A percentile compares a stretch with the other conserved stretches of the same genome.
These are phyloP conservation scores for Pulveroboletus sp. DNA, from an alignment of 768 basidiomycete species.

Conservation along the genomic window DNA sequence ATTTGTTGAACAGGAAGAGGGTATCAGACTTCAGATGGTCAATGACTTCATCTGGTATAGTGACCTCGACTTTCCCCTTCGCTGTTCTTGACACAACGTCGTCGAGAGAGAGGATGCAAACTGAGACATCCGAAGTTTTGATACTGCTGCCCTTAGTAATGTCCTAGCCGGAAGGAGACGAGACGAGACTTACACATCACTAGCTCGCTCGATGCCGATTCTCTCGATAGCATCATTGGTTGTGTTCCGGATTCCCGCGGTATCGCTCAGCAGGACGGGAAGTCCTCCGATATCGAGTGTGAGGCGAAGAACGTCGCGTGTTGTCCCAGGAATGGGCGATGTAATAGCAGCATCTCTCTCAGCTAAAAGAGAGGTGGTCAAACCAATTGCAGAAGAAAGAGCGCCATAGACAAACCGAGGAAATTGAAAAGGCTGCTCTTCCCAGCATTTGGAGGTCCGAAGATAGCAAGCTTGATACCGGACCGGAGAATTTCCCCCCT, in stretches of 20 bases:
- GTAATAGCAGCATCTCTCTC: constrained; percentile 88
- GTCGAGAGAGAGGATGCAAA: constrained; percentile 79
- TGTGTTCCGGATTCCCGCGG: constrained; percentile 74
- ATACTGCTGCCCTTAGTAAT: constrained; percentile 43
- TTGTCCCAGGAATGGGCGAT: constrained; percentile 83
- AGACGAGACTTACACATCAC: constrained; percentile 48
- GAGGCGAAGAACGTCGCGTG: constrained; percentile 80
- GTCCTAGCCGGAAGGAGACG: not conserved
- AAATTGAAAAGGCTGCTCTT: constrained; percentile 88
- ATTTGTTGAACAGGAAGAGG: constrained; percentile 75
- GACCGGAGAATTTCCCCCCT: constrained; percentile 80
- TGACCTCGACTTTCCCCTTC: constrained; percentile 12
- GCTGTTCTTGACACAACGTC: constrained; percentile 28
- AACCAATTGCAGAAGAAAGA: not conserved
- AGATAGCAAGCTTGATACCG: constrained; percentile 81
- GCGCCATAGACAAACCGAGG: constrained; percentile 46
- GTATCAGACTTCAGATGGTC: constrained; percentile 53
- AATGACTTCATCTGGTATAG: constrained; percentile 44
- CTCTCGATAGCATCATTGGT: constrained; percentile 64
- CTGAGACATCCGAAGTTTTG: constrained; percentile 57
- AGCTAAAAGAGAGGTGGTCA: constrained; percentile 39
- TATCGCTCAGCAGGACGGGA: constrained; percentile 78
- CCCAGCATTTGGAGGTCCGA: constrained; percentile 92
- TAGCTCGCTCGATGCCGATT: constrained; percentile 77
- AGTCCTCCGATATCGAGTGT: constrained; percentile 86